Base-by-base conservation (phyloP, 441 rosid species). In the Pelargonium australe region DNA sequence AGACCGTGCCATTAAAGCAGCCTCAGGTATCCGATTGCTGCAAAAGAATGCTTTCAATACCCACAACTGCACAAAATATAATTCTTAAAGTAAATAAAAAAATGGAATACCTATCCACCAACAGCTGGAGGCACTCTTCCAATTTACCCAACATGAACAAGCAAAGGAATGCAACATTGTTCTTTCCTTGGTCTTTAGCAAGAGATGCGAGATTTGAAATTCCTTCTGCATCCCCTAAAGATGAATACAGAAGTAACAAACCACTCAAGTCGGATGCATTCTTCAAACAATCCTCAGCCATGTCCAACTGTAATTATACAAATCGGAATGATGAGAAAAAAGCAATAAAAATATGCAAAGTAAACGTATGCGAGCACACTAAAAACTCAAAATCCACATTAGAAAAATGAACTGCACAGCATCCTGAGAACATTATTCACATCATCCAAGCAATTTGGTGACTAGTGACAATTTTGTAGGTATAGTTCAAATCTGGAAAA, bases 1-100 rank as follows among this genome's bases (percentile, higher is more conserved):
- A 3, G 98, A 95, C 70, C 99, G 83, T 44, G 98, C 98, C 95
- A 95, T 87, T 78, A 92, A 81, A 73, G 97, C 97, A 75, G 99
- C 99, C 83, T 95, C 99, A 60, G 99, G 99, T 83, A 95, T 86
- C 77, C 99, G 95, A 83, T 91, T 92, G 80, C 99, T 95, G 85
- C 75, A 71, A 66, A 73, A 71, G 76, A 78, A 77, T 65, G 68
- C 55, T 73, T 82, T 68, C 72, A 9, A 62, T 19, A 47, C 61
- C 65, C 43, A 63, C 53, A 57, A 37, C 31, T 64, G 72, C 45
- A 70, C 53, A 16, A 72, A 71, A 34, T 12, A 34, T n/a, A 67
- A 58, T 64, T 41, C 7, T 64, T 67, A 67, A 75, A 73, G 57
- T 7, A 62, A 65, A 16, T 8, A 16, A 8, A 68, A 68, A 51